Percentiles rank a stretch among this genome's conserved stretches.
phyloP scores from a whole-genome alignment of 805 yeast species.

The Vanderwaltozyma verrucispora region DNA sequence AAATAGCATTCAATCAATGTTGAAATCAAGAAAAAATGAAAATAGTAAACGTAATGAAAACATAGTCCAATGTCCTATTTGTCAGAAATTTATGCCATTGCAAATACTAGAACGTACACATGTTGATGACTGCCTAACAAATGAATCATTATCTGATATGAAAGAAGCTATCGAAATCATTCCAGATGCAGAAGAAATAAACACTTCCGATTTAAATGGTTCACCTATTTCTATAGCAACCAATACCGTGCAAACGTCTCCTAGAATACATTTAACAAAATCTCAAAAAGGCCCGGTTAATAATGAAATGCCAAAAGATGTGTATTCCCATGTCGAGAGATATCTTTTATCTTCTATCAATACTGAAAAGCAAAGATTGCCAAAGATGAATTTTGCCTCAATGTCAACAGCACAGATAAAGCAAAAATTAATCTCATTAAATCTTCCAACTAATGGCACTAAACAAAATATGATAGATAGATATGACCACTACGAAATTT shows the following conservation, averaged over 20 bases:
- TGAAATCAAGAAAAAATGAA: conserved; percentile 5
- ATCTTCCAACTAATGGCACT: conserved; percentile 53
- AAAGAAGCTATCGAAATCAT: neutral
- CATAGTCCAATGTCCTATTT: conserved; percentile 57
- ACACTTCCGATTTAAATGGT: no score
- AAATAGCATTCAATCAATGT: conserved; percentile 7
- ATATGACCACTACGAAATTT: conserved; percentile 62
- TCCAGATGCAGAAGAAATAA: neutral
- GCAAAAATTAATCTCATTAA: conserved; percentile 43
- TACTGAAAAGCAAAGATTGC: conserved; percentile 33
- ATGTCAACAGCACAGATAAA: conserved; percentile 50
- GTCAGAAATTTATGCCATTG: conserved; percentile 44
- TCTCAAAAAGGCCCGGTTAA: no score
- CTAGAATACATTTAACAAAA: no score
- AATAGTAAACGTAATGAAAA: conserved; percentile 6
- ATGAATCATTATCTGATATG: conserved; percentile 3
- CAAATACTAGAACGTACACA: conserved; percentile 48
- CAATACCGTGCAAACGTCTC: no score
- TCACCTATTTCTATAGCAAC: no score
- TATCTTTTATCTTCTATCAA: conserved; percentile 32
- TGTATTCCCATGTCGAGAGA: conserved; percentile 11
- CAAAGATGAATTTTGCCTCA: conserved; percentile 55
- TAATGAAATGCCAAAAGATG: no score
- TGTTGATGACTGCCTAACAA: conserved; percentile 47
- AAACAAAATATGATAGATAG: conserved; percentile 55